Conservation (phyloP, 2,329 filamentous ascomycete genomes). For the Stemphylium vesicarium region DNA sequence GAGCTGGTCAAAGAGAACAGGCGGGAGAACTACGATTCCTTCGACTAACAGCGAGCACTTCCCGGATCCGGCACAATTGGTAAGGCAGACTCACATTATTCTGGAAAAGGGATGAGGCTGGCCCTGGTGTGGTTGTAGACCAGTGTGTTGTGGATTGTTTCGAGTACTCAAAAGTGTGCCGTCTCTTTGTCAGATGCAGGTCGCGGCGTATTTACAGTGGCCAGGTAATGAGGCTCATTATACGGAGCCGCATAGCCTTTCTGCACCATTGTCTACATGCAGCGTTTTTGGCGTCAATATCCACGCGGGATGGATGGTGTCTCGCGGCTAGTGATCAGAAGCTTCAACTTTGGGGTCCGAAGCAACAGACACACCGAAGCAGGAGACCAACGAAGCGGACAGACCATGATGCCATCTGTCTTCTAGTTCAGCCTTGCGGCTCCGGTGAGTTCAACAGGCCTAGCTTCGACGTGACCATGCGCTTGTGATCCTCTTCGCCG, state of each 20-base stretch:
- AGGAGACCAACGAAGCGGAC: neutral
- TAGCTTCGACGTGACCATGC: neutral
- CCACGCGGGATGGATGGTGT: neutral
- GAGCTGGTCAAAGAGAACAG: neutral
- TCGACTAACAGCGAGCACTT: neutral
- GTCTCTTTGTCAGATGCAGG: neutral
- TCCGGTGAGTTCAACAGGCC: slow-evolving; percentile 12
- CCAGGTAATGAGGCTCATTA: neutral
- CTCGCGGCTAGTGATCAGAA: slow-evolving; percentile 1
- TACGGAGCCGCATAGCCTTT: neutral
- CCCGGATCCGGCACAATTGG: neutral
- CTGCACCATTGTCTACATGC: neutral
- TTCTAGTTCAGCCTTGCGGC: neutral
- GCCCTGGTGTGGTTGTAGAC: neutral
- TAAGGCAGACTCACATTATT: neutral
- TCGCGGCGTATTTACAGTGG: neutral
- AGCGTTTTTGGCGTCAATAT: neutral
- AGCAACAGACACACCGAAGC: neutral
- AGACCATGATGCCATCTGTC: neutral
- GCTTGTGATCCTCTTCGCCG: neutral
- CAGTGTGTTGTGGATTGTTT: neutral
- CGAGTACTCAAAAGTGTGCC: neutral
- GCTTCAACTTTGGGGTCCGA: neutral
- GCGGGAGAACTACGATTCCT: neutral
- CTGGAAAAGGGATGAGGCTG: neutral